Conservation (phyloP, 78 protist species). For the Bodo saltans region DNA sequence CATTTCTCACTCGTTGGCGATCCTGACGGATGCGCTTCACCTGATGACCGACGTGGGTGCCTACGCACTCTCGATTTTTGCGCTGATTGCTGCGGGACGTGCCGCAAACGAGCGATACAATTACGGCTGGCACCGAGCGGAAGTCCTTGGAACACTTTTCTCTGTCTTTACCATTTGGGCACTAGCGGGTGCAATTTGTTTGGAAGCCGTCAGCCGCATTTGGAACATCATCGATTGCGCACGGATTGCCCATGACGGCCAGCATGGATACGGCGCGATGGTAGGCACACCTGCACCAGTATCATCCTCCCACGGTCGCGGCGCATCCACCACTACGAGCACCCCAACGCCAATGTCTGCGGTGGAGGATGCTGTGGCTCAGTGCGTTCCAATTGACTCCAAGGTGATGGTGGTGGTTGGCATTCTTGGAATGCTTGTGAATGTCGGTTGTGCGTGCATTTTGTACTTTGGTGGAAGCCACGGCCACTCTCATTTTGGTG, state of each 20-base stretch:
- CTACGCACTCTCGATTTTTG: background rate
- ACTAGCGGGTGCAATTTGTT: slow-evolving; percentile 63
- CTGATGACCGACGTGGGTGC: slow-evolving; percentile 22
- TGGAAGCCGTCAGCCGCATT: slow-evolving; percentile 58
- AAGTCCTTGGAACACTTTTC: slow-evolving; percentile 65
- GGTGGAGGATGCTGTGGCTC: background rate
- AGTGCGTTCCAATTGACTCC: slow-evolving; percentile 2
- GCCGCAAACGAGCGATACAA: background rate
- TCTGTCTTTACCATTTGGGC: slow-evolving; percentile 75
- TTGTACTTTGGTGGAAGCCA: slow-evolving; percentile 4
- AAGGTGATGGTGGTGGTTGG: slow-evolving; percentile 13
- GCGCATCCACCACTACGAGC: too few species aligned
- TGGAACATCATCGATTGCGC: background rate
- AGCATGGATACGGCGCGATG: too few species aligned
- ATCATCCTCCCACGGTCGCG: too few species aligned
- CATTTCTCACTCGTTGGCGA: slow-evolving; percentile 15
- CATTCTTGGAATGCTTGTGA: slow-evolving; percentile 9
- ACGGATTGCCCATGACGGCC: background rate
- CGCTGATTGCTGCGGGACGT: background rate
- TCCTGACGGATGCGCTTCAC: slow-evolving; percentile 20
- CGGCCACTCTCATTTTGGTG: slow-evolving; percentile 13
- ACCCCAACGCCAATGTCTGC: too few species aligned
- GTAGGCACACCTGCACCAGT: too few species aligned
- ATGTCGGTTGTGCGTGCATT: background rate
- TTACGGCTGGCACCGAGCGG: slow-evolving; percentile 48